Conservation (phyloP, 768 basidiomycete genomes). For the Lactarius akahatsu region DNA sequence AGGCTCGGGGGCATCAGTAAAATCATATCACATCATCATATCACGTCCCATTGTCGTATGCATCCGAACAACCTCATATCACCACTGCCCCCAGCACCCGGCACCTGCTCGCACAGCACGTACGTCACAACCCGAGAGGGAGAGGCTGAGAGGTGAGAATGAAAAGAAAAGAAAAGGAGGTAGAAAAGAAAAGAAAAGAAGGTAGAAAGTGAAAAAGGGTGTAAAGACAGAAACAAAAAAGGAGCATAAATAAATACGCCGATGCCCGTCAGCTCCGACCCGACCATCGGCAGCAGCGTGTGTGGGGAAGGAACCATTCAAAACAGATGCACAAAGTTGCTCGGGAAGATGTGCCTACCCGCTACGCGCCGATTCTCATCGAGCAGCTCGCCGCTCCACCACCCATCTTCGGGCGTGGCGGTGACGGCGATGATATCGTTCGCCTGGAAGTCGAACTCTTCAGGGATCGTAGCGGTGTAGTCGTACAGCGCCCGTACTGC, state of each 20-base stretch:
- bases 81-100: neutral
- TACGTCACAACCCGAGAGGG: neutral
- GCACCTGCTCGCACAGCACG: neutral
- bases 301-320: constrained; percentile 32
- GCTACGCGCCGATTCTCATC: constrained; percentile 69
- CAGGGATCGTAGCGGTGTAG: constrained; percentile 78
- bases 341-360: constrained; percentile 81
- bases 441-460: constrained; percentile 95
- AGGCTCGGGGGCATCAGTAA: neutral
- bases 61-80: neutral
- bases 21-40: neutral
- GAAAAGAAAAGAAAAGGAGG: too few relatives aligned
- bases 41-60: neutral
- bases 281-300: too few relatives aligned
- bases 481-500: constrained; percentile 89
- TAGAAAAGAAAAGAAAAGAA: too few relatives aligned
- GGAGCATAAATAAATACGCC: constrained; percentile 14
- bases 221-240: neutral
- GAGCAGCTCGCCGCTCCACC: constrained; percentile 94
- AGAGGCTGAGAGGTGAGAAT: too few relatives aligned
- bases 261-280: neutral
- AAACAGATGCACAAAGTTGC: constrained; percentile 84
- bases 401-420: constrained; percentile 91
- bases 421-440: constrained; percentile 97
- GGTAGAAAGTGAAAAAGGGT: too few relatives aligned